Evolutionary conservation across 768 basidiomycete genomes (phyloP).

Genomic region (Tephrocybe sp.): DNA sequence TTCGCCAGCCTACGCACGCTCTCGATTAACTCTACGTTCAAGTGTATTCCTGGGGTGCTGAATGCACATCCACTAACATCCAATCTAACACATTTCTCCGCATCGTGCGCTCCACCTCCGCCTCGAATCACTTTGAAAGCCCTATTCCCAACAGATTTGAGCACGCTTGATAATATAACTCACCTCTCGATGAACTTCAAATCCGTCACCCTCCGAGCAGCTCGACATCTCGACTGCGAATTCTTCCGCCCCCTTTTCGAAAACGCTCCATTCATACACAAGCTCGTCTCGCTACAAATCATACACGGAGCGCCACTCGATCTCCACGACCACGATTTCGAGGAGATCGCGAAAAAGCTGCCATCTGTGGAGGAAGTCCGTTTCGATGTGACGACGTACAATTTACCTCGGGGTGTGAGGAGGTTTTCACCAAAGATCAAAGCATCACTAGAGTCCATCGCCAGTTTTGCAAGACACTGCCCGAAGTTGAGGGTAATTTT

Average conservation of each 20-base stretch:
- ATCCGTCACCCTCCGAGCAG: neutral
- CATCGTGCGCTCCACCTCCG: neutral
- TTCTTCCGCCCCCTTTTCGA: conserved; percentile 3
- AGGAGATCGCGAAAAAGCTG: conserved; percentile 1
- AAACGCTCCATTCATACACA: neutral
- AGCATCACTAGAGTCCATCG: too few species aligned
- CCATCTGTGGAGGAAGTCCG: neutral
- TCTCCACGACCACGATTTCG: conserved; percentile 3
- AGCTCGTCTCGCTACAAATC: neutral
- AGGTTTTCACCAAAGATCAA: too few species aligned
- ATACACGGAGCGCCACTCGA: neutral
- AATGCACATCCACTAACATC: conserved; percentile 1
- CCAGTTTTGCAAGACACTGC: too few species aligned
- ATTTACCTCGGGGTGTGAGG: too few species aligned
- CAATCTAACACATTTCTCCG: neutral
- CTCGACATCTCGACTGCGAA: neutral
- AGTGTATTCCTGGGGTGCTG: neutral
- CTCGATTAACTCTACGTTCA: neutral
- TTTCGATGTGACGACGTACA: neutral
- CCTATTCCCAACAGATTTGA: neutral
- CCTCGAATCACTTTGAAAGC: neutral
- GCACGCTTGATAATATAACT: neutral
- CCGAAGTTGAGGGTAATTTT: too few species aligned
- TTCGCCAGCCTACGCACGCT: conserved; percentile 1
- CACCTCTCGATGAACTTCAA: conserved; percentile 5